phyloP scores from a whole-genome alignment of 768 basidiomycete species.

The Phanerochaete carnosa region DNA sequence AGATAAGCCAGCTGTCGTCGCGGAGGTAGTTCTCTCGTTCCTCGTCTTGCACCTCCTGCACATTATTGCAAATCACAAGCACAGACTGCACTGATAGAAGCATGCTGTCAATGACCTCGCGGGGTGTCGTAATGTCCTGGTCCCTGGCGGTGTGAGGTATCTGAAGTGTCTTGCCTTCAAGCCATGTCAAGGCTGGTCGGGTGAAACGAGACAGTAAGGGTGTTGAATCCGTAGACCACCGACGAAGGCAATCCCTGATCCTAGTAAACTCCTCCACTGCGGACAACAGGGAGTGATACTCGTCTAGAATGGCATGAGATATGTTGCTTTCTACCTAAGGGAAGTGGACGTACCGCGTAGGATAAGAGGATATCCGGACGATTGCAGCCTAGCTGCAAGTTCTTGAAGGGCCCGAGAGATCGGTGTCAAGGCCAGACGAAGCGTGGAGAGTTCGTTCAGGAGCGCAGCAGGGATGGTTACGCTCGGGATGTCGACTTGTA shows the following conservation, averaged over 20 bases:
- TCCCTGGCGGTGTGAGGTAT: not conserved
- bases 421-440: not conserved
- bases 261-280: not conserved
- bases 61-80: constrained; percentile 35
- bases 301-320: not conserved
- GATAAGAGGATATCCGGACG: not conserved
- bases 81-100: constrained; percentile 66
- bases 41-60: constrained; percentile 26
- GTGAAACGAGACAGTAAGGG: constrained; percentile 24
- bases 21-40: constrained; percentile 49
- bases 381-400: not conserved
- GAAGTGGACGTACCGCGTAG: not conserved
- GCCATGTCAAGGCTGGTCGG: constrained; percentile 30
- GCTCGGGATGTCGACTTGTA: not conserved
- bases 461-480: not conserved
- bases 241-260: not conserved
- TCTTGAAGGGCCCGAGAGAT: not conserved
- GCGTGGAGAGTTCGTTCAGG: not conserved
- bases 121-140: not conserved
- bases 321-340: not conserved
- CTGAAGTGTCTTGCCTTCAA: constrained; percentile 11
- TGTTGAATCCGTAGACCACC: not conserved
- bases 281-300: not conserved
- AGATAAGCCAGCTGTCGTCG: constrained; percentile 41
- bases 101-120: constrained; percentile 51